Evolutionary conservation across 129 eudicot species (phyloP).

Genomic region (Tagetes erecta): DNA sequence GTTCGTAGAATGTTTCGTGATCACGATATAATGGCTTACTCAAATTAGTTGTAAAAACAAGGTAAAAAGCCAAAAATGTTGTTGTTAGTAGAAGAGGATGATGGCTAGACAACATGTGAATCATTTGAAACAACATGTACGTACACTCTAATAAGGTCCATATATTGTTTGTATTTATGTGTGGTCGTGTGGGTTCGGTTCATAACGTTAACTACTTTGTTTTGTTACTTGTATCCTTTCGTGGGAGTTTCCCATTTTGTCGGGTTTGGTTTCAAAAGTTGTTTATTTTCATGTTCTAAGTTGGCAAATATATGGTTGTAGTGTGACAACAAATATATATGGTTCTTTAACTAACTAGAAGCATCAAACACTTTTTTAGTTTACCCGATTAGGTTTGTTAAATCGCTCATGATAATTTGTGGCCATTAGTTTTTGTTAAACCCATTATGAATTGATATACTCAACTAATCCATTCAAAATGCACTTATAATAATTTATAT

Average conservation of each 20-base stretch:
- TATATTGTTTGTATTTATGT: not conserved
- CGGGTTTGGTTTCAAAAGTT: slow-evolving; percentile 15
- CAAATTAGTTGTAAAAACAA: no score
- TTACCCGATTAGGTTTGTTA: not conserved
- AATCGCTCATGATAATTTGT: not conserved
- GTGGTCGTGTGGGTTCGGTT: not conserved
- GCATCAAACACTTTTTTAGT: not conserved
- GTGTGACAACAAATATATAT: not conserved
- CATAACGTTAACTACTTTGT: not conserved
- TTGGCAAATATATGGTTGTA: not conserved
- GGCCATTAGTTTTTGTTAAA: no score
- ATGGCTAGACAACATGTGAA: not conserved
- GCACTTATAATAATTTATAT: no score
- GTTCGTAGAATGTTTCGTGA: no score
- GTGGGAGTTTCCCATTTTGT: slow-evolving; percentile 18
- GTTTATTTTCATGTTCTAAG: not conserved
- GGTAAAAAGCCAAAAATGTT: no score
- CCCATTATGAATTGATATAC: not conserved
- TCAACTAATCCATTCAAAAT: no score
- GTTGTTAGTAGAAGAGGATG: no score
- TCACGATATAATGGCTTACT: no score
- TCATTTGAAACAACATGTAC: not conserved
- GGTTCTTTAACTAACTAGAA: slow-evolving; percentile 5
- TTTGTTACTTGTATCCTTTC: not conserved
- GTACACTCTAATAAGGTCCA: not conserved